A percentile compares a stretch with the other conserved stretches of the same genome.
phyloP scores from a whole-genome alignment of 371 early-diverging fungal species.

The Fennellomyces sp. region DNA sequence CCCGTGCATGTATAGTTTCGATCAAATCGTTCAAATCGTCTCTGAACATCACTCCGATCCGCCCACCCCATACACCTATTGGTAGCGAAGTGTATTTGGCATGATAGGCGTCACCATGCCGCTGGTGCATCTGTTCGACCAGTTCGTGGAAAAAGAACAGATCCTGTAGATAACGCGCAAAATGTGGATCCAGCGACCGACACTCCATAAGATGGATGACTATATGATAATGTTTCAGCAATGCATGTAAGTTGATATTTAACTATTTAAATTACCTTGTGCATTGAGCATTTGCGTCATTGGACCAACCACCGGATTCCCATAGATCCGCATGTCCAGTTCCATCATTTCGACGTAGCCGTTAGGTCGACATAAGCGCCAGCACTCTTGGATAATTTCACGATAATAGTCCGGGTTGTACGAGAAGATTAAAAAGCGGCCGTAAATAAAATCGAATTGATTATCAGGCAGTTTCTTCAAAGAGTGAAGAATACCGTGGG shows the following conservation, averaged over 20 bases:
- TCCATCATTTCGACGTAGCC: constrained; percentile 48
- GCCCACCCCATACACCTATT: constrained; percentile 48
- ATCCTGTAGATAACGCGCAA: constrained; percentile 38
- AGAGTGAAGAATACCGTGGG: constrained; percentile 24
- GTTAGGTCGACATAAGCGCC: constrained; percentile 29
- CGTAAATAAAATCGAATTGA: constrained; percentile 40
- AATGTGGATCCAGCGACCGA: constrained; percentile 32
- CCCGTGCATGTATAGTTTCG: constrained; percentile 19
- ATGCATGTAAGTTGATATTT: neutral
- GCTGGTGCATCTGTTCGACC: constrained; percentile 13
- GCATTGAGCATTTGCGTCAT: constrained; percentile 33
- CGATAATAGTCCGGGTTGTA: constrained; percentile 29
- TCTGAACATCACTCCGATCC: constrained; percentile 44
- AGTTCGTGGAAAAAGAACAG: constrained; percentile 23
- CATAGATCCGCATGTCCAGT: constrained; percentile 46
- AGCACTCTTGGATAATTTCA: constrained; percentile 32
- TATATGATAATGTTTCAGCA: constrained; percentile 13
- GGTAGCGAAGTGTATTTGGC: constrained; percentile 43
- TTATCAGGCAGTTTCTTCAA: constrained; percentile 29
- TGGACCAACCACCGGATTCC: constrained; percentile 16
- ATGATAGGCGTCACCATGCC: constrained; percentile 16
- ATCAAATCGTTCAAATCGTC: constrained; percentile 39
- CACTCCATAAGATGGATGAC: constrained; percentile 39
- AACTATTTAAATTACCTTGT: constrained; percentile 38
- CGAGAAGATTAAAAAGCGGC: constrained; percentile 30